phyloP scores from a whole-genome alignment of 805 yeast species.

The Saccharomycopsis capsularis region DNA sequence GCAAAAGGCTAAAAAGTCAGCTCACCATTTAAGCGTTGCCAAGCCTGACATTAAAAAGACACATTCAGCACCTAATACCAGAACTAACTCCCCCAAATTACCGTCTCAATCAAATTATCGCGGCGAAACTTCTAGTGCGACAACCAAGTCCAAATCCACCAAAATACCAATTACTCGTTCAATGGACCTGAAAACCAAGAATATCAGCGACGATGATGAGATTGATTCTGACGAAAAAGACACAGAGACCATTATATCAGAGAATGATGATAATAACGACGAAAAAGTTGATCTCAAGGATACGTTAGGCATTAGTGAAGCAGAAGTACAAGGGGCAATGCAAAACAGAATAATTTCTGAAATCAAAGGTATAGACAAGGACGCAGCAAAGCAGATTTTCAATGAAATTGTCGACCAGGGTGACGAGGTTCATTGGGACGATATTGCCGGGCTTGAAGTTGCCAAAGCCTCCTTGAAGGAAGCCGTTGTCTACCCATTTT shows the following conservation, averaged over 20 bases:
- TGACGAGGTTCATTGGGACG: constrained; percentile 94
- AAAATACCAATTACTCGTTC: too few species aligned
- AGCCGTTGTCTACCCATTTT: constrained; percentile 92
- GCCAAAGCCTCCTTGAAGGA: constrained; percentile 89
- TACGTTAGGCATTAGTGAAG: constrained; percentile 25
- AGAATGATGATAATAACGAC: not conserved
- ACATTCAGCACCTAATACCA: constrained; percentile 1
- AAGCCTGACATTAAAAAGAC: not conserved
- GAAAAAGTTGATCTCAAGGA: constrained; percentile 18
- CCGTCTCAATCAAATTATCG: too few species aligned
- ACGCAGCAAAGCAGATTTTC: constrained; percentile 75
- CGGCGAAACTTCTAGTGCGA: too few species aligned
- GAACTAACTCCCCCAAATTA: too few species aligned
- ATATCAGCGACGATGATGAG: constrained; percentile 6
- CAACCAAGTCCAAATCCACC: too few species aligned
- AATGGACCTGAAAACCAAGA: not conserved
- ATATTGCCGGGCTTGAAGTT: constrained; percentile 83
- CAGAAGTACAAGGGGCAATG: constrained; percentile 27
- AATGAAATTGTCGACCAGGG: constrained; percentile 88
- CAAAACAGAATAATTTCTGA: constrained; percentile 27
- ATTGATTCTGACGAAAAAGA: constrained; percentile 22
- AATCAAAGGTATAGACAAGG: constrained; percentile 62
- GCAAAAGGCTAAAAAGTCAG: not conserved
- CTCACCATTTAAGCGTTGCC: not conserved
- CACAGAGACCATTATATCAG: constrained; percentile 8